Conservation (phyloP, 73 alveolate genomes). For the Blepharisma japonicum region DNA sequence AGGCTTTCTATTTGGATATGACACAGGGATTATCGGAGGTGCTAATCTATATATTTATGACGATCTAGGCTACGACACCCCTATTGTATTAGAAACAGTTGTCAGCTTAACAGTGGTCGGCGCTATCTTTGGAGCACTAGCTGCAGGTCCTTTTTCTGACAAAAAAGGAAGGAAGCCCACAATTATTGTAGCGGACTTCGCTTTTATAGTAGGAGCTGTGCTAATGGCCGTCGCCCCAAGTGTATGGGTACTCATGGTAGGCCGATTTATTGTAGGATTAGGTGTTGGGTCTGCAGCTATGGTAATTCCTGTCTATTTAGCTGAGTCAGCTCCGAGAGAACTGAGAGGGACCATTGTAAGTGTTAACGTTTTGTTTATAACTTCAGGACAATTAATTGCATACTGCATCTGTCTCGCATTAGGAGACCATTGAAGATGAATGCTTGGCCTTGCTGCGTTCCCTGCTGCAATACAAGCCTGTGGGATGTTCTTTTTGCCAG, state of each 20-base stretch:
- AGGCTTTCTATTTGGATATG: constrained; percentile 56
- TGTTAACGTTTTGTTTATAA: constrained; percentile 34
- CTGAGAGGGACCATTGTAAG: constrained; percentile 51
- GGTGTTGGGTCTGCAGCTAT: constrained; percentile 62
- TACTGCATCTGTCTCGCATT: constrained; percentile 36
- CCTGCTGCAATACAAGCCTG: constrained; percentile 43
- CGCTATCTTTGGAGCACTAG: constrained; percentile 48
- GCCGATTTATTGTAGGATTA: constrained; percentile 58
- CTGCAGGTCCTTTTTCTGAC: constrained; percentile 54
- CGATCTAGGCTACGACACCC: constrained; percentile 35
- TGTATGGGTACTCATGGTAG: constrained; percentile 38
- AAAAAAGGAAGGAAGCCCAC: constrained; percentile 49
- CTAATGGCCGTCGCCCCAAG: constrained; percentile 48
- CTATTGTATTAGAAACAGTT: constrained; percentile 35
- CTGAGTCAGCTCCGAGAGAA: constrained; percentile 46
- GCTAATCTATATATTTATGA: constrained; percentile 49
- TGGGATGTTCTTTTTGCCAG: constrained; percentile 44
- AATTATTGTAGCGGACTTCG: constrained; percentile 45
- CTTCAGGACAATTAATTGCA: constrained; percentile 49
- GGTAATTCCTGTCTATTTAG: constrained; percentile 57
- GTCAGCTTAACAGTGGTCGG: constrained; percentile 46
- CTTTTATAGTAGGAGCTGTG: constrained; percentile 51
- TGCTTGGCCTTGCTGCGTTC: constrained; percentile 54
- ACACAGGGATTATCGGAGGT: constrained; percentile 64
- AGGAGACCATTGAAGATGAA: constrained; percentile 50